These are phyloP conservation scores for Fomitopsis pulvina DNA, from an alignment of 768 basidiomycete species.

Conservation along the genomic window DNA sequence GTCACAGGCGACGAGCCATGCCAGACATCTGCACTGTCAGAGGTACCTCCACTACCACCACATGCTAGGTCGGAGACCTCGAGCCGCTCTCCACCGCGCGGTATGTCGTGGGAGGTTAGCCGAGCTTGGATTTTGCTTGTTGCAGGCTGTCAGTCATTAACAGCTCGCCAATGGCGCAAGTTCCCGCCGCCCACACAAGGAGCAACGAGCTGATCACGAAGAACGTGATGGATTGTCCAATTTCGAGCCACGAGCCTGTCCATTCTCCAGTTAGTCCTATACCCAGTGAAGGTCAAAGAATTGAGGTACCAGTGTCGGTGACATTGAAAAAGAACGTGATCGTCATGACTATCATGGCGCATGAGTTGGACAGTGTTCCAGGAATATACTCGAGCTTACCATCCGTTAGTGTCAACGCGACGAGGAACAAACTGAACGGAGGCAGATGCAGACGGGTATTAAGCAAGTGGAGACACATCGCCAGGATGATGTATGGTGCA, in stretches of 20 bases:
- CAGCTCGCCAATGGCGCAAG: conserved; percentile 67
- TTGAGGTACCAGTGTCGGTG: conserved; percentile 57
- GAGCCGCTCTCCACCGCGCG: too few relatives aligned
- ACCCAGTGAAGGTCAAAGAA: neutral
- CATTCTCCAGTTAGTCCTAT: neutral
- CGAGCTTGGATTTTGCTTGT: too few relatives aligned
- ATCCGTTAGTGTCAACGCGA: conserved; percentile 69
- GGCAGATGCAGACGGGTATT: conserved; percentile 64
- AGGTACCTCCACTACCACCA: too few relatives aligned
- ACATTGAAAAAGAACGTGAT: conserved; percentile 81
- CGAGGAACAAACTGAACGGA: conserved; percentile 74
- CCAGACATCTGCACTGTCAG: too few relatives aligned
- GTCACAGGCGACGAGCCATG: too few relatives aligned
- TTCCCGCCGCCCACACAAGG: conserved; percentile 71
- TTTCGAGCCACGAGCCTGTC: conserved; percentile 81
- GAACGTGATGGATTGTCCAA: conserved; percentile 83
- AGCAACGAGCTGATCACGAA: conserved; percentile 80
- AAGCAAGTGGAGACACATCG: conserved; percentile 60
- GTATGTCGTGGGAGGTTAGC: too few relatives aligned
- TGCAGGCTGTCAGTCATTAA: conserved; percentile 46
- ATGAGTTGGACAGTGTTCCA: neutral
- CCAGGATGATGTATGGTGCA: conserved; percentile 71
- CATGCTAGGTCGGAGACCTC: too few relatives aligned
- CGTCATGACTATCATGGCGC: conserved; percentile 55
- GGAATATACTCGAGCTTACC: conserved; percentile 29